Base-by-base conservation (phyloP, 2,329 filamentous ascomycete species). In the Coniochaeta sp. region DNA sequence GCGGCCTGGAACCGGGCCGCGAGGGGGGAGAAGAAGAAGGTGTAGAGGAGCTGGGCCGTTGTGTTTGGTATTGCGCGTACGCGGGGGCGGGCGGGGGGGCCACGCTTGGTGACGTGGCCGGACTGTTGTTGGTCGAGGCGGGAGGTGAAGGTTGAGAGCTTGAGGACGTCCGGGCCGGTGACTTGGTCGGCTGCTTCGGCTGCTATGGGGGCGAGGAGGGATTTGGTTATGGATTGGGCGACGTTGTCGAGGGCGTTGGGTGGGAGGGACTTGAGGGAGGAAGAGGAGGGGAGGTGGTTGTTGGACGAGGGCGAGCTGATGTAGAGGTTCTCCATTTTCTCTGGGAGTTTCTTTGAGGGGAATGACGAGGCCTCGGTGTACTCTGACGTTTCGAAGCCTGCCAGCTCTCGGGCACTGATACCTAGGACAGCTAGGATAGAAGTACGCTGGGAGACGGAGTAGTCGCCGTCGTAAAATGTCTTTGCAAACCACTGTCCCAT, bases 381-480 rank as follows among this genome's bases (percentile, higher is more conserved):
- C 6, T 77, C 73, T 0, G 78, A 81, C 7, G 73, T 70, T 46
- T 87, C 83, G 57, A 88, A 82, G 0, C 94, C 91, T 1, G 90
- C 89, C 9, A 99, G 69, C 67, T 97, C 91, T 53, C 92, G 81
- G 2, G 89, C 89, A 27, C 87, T 82, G 0, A 99, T 72, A 0
- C 91, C 92, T 4, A 99, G 72, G 0, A 89, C 85, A 18, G 89
- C 86, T 50, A 99, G 83, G 32, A 97, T 78, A 0, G 87, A 82
- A 7, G 87, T 88, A 33, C 94, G 81, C 65, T 97, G 92, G 0
- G 85, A 81, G 32, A 97, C 73, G 0, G 91, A 96, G 67, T 94
- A 91, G 64, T 99, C 94, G 14, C 91, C 91, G 38, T 90, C 86
- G 64, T 96, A 97, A 64, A 94, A 95, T 0, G 87, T 86, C 52